These are phyloP conservation scores for Epicoccum sorghinum DNA, from an alignment of 2,329 filamentous ascomycete species.

Conservation along the genomic window DNA sequence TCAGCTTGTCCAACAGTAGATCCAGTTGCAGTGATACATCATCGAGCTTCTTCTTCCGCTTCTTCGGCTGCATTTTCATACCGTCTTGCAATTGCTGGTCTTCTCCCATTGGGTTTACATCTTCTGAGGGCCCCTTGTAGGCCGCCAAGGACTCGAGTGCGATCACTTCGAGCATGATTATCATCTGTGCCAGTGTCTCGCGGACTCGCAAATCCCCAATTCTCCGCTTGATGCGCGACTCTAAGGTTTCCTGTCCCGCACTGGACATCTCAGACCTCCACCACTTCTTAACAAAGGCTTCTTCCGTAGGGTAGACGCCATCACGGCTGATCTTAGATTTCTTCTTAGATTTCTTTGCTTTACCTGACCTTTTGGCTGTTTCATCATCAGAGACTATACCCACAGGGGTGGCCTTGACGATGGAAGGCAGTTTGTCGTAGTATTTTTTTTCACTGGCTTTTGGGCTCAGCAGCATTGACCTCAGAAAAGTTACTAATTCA, in stretches of 20 bases:
- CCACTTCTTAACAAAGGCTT: slow-evolving; percentile 70
- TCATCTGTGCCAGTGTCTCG: slow-evolving; percentile 82
- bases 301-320: slow-evolving; percentile 71
- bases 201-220: slow-evolving; percentile 71
- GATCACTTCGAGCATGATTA: slow-evolving; percentile 77
- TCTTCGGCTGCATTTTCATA: slow-evolving; percentile 41
- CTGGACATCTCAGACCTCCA: slow-evolving; percentile 62
- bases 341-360: slow-evolving; percentile 48
- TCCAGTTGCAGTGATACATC: slow-evolving; percentile 72
- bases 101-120: slow-evolving; percentile 13
- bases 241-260: slow-evolving; percentile 41
- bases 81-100: slow-evolving; percentile 26
- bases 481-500: slow-evolving; percentile 72
- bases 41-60: slow-evolving; percentile 64
- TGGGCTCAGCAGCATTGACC: slow-evolving; percentile 69
- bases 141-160: slow-evolving; percentile 64
- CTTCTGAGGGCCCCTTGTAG: slow-evolving; percentile 40
- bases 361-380: slow-evolving; percentile 35
- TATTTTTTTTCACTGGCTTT: slow-evolving; percentile 80
- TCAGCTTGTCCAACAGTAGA: slow-evolving; percentile 76
- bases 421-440: slow-evolving; percentile 69
- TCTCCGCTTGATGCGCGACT: slow-evolving; percentile 65
- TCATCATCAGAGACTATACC: slow-evolving; percentile 52
- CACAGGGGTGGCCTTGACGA: slow-evolving; percentile 65
- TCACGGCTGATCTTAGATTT: slow-evolving; percentile 67